A percentile compares a stretch with the other conserved stretches of the same genome.
These are phyloP conservation scores for Xerocomus spinulosus DNA, from an alignment of 768 basidiomycete species.

Conservation along the genomic window DNA sequence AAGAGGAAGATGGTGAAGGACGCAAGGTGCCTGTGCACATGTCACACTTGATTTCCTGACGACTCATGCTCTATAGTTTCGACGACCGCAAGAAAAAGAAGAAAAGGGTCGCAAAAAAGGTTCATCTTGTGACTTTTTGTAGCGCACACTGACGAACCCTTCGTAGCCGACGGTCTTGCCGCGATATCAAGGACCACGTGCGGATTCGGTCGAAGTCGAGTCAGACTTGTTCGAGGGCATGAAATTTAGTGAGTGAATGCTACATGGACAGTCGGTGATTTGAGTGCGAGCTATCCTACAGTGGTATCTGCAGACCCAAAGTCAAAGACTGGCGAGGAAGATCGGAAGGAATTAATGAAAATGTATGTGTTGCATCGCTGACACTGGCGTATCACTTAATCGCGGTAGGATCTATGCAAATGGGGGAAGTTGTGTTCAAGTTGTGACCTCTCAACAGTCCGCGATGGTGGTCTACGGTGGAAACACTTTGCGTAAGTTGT, in stretches of 20 bases:
- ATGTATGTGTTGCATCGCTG: slow-evolving; percentile 42
- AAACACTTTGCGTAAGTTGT: slow-evolving; percentile 55
- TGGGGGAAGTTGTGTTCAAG: slow-evolving; percentile 62
- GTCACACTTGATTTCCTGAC: background rate
- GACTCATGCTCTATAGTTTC: slow-evolving; percentile 16
- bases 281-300: slow-evolving; percentile 24
- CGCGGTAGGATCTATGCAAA: slow-evolving; percentile 58
- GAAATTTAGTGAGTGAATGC: slow-evolving; percentile 65
- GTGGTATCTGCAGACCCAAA: slow-evolving; percentile 76
- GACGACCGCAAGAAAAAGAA: slow-evolving; percentile 32
- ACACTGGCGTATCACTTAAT: slow-evolving; percentile 1
- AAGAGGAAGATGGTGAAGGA: slow-evolving; percentile 74
- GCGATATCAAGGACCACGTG: slow-evolving; percentile 60
- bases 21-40: slow-evolving; percentile 41
- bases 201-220: slow-evolving; percentile 55
- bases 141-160: background rate
- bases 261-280: background rate
- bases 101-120: slow-evolving; percentile 28
- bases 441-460: slow-evolving; percentile 50
- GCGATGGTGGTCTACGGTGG: slow-evolving; percentile 68
- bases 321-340: slow-evolving; percentile 58
- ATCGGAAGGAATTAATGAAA: slow-evolving; percentile 66
- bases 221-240: slow-evolving; percentile 66
- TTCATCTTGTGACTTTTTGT: background rate
- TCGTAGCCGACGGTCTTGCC: slow-evolving; percentile 55